Conservation (phyloP, 2,329 filamentous ascomycete genomes). For the Epichloe glyceriae region DNA sequence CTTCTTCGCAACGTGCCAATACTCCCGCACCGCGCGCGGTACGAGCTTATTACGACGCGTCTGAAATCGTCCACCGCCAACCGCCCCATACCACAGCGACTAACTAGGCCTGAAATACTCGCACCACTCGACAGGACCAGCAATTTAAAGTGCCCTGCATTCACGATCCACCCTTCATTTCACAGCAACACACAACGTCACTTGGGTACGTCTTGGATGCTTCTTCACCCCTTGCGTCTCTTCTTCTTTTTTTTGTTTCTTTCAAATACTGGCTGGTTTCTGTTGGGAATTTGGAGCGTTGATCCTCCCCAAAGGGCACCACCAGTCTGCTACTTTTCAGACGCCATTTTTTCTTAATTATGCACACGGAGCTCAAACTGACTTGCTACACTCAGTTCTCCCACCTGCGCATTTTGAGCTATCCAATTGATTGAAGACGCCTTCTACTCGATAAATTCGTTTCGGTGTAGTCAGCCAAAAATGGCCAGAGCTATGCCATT, state of each 20-base stretch:
- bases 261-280: neutral
- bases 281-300: neutral
- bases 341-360: neutral
- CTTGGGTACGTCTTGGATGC: conserved; percentile 2
- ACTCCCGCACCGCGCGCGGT: neutral
- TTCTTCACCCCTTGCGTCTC: neutral
- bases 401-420: too few relatives aligned
- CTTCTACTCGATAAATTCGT: conserved; percentile 2
- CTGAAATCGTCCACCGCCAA: neutral
- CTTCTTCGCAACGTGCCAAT: neutral
- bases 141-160: conserved; percentile 2
- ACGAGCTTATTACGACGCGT: conserved; percentile 5
- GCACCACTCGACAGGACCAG: neutral
- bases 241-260: neutral
- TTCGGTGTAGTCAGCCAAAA: conserved; percentile 21
- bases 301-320: neutral
- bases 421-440: neutral
- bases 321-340: neutral
- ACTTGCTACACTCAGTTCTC: neutral
- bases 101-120: conserved; percentile 1
- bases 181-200: neutral
- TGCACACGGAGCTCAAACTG: neutral
- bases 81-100: neutral
- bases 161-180: conserved; percentile 5
- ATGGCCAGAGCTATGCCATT: conserved; percentile 42